Percentiles rank a stretch among this genome's conserved stretches.
These are phyloP conservation scores for Blepharisma japonicum DNA, from an alignment of 73 alveolate genomes.

Conservation along the genomic window DNA sequence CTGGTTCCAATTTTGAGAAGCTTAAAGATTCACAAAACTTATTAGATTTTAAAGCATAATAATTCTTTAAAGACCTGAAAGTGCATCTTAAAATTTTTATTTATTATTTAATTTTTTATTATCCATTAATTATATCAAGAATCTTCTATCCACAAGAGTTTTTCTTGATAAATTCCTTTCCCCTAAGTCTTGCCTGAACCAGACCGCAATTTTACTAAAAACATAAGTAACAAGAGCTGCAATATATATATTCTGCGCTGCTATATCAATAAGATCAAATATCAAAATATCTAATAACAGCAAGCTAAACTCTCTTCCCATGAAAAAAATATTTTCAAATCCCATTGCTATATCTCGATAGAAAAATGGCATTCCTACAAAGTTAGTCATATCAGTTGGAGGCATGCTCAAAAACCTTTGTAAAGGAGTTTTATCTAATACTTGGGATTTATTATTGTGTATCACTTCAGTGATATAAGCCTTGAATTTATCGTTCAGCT, in stretches of 20 bases:
- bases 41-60: too few species aligned
- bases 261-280: constrained; percentile 45
- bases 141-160: constrained; percentile 48
- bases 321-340: constrained; percentile 53
- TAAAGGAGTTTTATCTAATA: constrained; percentile 49
- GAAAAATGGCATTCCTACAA: constrained; percentile 46
- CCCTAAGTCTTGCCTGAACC: constrained; percentile 50
- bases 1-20: too few species aligned
- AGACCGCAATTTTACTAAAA: constrained; percentile 37
- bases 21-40: too few species aligned
- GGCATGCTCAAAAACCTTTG: constrained; percentile 62
- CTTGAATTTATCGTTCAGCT: constrained; percentile 62
- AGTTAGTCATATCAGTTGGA: constrained; percentile 34
- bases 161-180: constrained; percentile 59
- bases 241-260: constrained; percentile 35
- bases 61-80: too few species aligned
- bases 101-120: too few species aligned
- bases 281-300: constrained; percentile 51
- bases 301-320: constrained; percentile 72
- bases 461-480: constrained; percentile 48
- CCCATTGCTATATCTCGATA: constrained; percentile 55
- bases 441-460: constrained; percentile 26
- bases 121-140: too few species aligned
- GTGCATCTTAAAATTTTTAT: too few species aligned
- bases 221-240: constrained; percentile 53